Conservation (phyloP, 148 eudicot species). For the Polygonum maritimum region DNA sequence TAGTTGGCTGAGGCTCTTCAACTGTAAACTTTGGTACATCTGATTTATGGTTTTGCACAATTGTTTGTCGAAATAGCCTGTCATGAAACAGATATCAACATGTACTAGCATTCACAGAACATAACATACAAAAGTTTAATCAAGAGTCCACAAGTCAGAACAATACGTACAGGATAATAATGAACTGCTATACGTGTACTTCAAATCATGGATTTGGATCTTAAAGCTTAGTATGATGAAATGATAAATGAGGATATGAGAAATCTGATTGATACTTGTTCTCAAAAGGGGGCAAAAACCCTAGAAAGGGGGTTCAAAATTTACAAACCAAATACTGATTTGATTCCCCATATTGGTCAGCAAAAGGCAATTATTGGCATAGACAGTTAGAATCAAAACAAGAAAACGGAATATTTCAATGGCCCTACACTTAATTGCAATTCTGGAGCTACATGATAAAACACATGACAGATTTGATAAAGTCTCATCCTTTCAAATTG, state of each 20-base stretch:
- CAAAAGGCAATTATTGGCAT: not conserved
- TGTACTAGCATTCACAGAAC: too few species aligned
- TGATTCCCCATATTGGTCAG: not conserved
- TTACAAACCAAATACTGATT: not conserved
- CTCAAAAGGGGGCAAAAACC: too few species aligned
- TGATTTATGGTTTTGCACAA: not conserved
- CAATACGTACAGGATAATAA: not conserved
- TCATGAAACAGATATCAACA: not conserved
- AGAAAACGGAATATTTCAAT: not conserved
- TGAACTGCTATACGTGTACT: not conserved
- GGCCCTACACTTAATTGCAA: not conserved
- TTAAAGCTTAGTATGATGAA: not conserved
- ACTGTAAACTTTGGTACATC: not conserved
- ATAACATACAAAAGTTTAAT: too few species aligned
- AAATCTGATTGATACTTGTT: too few species aligned
- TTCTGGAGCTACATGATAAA: not conserved
- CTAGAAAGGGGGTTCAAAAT: not conserved
- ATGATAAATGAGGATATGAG: too few species aligned
- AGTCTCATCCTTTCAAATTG: not conserved
- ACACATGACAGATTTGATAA: not conserved
- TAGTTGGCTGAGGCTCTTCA: not conserved
- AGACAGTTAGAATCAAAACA: not conserved
- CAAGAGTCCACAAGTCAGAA: not conserved
- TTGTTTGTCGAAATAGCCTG: not conserved
- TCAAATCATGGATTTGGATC: not conserved